phyloP scores from a whole-genome alignment of 768 basidiomycete genomes.

The Lactifluus volemus region DNA sequence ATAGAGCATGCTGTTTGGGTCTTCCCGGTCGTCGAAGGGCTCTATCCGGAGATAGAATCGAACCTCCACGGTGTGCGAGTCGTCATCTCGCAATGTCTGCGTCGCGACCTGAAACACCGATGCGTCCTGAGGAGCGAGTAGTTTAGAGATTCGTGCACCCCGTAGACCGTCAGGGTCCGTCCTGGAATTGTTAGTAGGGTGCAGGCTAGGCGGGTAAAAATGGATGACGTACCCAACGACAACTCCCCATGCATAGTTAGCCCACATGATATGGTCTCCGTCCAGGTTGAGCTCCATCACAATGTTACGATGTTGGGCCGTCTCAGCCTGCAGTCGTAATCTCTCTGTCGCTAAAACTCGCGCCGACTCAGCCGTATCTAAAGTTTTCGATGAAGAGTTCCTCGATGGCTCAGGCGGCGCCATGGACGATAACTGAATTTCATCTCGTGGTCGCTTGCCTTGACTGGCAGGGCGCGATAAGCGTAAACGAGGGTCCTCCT shows the following conservation, averaged over 20 bases:
- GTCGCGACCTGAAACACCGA: conserved; percentile 83
- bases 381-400: conserved; percentile 33
- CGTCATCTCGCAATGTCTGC: conserved; percentile 76
- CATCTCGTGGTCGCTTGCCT: conserved; percentile 49
- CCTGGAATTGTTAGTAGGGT: conserved; percentile 34
- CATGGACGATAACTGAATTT: conserved; percentile 19
- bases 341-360: conserved; percentile 85
- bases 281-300: conserved; percentile 92
- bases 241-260: conserved; percentile 91
- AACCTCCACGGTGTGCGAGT: conserved; percentile 90
- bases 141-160: conserved; percentile 71
- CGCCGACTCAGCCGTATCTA: conserved; percentile 62
- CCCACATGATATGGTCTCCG: conserved; percentile 91
- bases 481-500: conserved; percentile 44
- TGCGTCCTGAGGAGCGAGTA: conserved; percentile 73
- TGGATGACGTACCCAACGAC: conserved; percentile 67
- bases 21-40: conserved; percentile 46
- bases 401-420: conserved; percentile 21
- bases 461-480: conserved; percentile 43
- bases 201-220: conserved; percentile 1
- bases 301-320: conserved; percentile 91
- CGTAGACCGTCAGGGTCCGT: conserved; percentile 73
- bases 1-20: conserved; percentile 43
- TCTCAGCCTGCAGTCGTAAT: conserved; percentile 83
- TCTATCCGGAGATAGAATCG: conserved; percentile 80